Evolutionary conservation across 768 basidiomycete species (phyloP), one percentile per base, ranked within the genome.

Genomic region (Leccinellum luteum): DNA sequence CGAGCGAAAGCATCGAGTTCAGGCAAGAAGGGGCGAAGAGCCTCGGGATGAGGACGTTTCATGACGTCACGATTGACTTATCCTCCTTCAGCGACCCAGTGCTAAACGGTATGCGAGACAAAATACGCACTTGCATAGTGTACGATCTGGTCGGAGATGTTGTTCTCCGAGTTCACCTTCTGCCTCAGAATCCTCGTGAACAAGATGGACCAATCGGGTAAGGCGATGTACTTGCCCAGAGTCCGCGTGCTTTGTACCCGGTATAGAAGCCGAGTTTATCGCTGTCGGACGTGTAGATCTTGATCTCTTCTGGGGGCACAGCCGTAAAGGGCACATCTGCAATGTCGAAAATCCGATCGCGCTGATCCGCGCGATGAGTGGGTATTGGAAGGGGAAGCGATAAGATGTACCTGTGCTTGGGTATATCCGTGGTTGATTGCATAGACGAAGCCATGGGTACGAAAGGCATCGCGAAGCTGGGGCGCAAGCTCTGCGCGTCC

Each of bases 131-230:
- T 72, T 59, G 79, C 81, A 61, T 86, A 87, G 38, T 82, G 76
- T 60, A 87, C 85, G 21, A 86, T 69, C 60, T 86, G 84, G 64
- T 47, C 86, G 17, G 66, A 0, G n/a, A n/a, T n/a, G n/a, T n/a
- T n/a, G n/a, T n/a, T n/a, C n/a, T 57, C 54, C 4, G 77, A 74
- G 45, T 81, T 81, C 21, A 87, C 79, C 52, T 82, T 80, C 85
- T 87, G 51, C 3, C 17, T 31, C 38, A 15, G 25, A 27, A 27
- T 14, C 45, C 3, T 47, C 15, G 19, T 15, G 45, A 47, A 27
- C 25, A 8, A 23, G 43, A 43, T 34, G 28, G 45, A 50, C 2
- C 2, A 19, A 30, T 12, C 2, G 30, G 7, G 48, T 0, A 64
- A 53, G 52, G 13, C 1, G 10, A 51, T 51, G 3, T 50, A 57